A percentile compares a stretch with the other conserved stretches of the same genome.
These are phyloP conservation scores for Kazachstania bromeliacearum DNA, from an alignment of 805 yeast species.

Conservation along the genomic window DNA sequence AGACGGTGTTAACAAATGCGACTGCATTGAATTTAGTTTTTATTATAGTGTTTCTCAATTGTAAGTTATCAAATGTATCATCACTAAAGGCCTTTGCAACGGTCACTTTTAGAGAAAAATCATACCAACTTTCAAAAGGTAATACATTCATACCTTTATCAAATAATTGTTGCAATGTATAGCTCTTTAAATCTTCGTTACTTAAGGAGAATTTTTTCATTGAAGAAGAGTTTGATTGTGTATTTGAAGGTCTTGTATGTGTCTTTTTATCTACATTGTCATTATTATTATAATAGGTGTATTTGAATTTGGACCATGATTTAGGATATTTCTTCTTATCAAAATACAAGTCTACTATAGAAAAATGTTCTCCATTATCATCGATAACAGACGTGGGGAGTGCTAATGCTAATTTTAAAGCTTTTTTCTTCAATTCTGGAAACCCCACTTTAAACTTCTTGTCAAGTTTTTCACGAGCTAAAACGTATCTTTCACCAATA, in stretches of 20 bases:
- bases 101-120: slow-evolving; percentile 51
- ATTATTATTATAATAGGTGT: slow-evolving; percentile 36
- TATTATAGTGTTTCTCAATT: slow-evolving; percentile 49
- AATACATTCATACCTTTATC: slow-evolving; percentile 48
- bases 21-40: slow-evolving; percentile 58
- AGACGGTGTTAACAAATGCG: slow-evolving; percentile 51
- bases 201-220: slow-evolving; percentile 41
- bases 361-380: slow-evolving; percentile 33
- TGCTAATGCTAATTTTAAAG: slow-evolving; percentile 45
- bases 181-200: slow-evolving; percentile 47
- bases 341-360: slow-evolving; percentile 39
- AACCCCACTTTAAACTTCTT: slow-evolving; percentile 17
- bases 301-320: slow-evolving; percentile 48
- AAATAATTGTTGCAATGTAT: slow-evolving; percentile 51
- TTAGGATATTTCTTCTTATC: slow-evolving; percentile 40
- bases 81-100: slow-evolving; percentile 66
- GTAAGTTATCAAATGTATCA: slow-evolving; percentile 42
- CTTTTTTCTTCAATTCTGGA: slow-evolving; percentile 33
- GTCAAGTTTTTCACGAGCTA: slow-evolving; percentile 25
- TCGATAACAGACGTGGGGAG: slow-evolving; percentile 41
- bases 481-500: slow-evolving; percentile 51
- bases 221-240: slow-evolving; percentile 8
- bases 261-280: slow-evolving; percentile 18
- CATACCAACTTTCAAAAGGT: slow-evolving; percentile 57
- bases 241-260: slow-evolving; percentile 6